Percentiles rank a stretch among this genome's conserved stretches.
phyloP scores from a whole-genome alignment of 495 filamentous ascomycete species.

The Xylaria bambusicola region DNA sequence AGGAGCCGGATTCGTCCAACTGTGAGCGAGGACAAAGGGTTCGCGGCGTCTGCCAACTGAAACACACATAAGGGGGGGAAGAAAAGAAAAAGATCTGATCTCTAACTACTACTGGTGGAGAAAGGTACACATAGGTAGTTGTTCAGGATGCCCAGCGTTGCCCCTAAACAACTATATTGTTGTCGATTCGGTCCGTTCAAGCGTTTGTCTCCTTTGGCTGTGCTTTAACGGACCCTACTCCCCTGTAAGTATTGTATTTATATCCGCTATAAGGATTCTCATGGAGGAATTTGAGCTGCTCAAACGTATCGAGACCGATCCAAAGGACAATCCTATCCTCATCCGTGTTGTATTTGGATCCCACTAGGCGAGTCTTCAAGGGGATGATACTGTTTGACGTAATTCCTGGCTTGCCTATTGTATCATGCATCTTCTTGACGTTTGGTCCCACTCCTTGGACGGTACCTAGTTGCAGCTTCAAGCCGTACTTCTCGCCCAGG shows the following conservation, averaged over 20 bases:
- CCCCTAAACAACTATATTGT: not conserved
- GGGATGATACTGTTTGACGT: too few species aligned
- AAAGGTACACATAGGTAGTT: not conserved
- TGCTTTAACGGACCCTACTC: not conserved
- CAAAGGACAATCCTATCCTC: conserved; percentile 7
- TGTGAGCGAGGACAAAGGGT: not conserved
- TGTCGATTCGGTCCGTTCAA: not conserved
- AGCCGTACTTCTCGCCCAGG: conserved; percentile 2
- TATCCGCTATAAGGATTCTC: not conserved
- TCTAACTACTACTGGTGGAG: not conserved
- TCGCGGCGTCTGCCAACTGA: not conserved
- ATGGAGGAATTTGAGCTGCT: not conserved
- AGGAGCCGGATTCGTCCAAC: not conserved
- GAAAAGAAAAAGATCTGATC: not conserved
- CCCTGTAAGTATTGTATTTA: not conserved
- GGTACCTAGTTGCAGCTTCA: conserved; percentile 16
- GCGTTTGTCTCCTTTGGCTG: not conserved
- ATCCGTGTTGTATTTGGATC: conserved; percentile 7
- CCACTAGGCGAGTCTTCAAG: too few species aligned
- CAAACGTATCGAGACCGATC: not conserved
- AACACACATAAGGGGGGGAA: not conserved
- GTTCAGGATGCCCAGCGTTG: not conserved
- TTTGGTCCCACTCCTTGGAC: conserved; percentile 9
- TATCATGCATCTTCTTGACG: too few species aligned
- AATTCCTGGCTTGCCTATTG: too few species aligned